Conservation (phyloP, 805 yeast species). For the Candida takata region DNA sequence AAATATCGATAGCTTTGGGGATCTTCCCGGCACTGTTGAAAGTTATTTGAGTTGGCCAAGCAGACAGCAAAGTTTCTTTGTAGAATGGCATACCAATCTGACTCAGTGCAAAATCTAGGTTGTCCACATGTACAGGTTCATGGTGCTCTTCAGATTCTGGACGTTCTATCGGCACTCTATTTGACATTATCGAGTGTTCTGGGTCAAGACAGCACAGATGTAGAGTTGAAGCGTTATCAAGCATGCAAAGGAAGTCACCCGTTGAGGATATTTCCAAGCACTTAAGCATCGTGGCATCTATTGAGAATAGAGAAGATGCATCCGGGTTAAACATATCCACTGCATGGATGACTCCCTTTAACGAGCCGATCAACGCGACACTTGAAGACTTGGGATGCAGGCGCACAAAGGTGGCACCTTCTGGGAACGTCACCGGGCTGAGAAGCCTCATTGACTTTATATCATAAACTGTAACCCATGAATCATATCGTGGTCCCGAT, state of each 20-base stretch:
- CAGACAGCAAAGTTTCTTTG: slow-evolving; percentile 66
- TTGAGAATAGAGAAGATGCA: slow-evolving; percentile 57
- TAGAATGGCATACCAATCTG: slow-evolving; percentile 84
- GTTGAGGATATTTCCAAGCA: slow-evolving; percentile 34
- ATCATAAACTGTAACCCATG: slow-evolving; percentile 79
- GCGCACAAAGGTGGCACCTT: slow-evolving; percentile 80
- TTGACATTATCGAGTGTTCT: slow-evolving; percentile 35
- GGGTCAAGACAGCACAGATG: slow-evolving; percentile 62
- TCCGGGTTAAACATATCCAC: slow-evolving; percentile 80
- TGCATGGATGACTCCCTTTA: slow-evolving; percentile 76
- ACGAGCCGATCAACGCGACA: slow-evolving; percentile 65
- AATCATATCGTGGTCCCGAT: slow-evolving; percentile 57
- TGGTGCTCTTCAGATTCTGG: slow-evolving; percentile 37
- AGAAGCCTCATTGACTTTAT: slow-evolving; percentile 61
- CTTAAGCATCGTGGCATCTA: slow-evolving; percentile 38
- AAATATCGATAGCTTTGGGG: slow-evolving; percentile 44
- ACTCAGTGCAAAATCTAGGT: slow-evolving; percentile 50
- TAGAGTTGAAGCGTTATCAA: slow-evolving; percentile 38
- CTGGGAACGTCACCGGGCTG: slow-evolving; percentile 80
- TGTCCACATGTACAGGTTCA: slow-evolving; percentile 33
- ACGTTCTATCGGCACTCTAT: slow-evolving; percentile 44
- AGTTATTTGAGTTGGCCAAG: slow-evolving; percentile 62
- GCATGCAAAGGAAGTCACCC: slow-evolving; percentile 72
- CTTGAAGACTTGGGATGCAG: slow-evolving; percentile 85
- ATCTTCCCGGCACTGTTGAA: slow-evolving; percentile 60